Evolutionary conservation across 306 rosid genomes (phyloP).

Genomic region (Canavalia ensiformis): DNA sequence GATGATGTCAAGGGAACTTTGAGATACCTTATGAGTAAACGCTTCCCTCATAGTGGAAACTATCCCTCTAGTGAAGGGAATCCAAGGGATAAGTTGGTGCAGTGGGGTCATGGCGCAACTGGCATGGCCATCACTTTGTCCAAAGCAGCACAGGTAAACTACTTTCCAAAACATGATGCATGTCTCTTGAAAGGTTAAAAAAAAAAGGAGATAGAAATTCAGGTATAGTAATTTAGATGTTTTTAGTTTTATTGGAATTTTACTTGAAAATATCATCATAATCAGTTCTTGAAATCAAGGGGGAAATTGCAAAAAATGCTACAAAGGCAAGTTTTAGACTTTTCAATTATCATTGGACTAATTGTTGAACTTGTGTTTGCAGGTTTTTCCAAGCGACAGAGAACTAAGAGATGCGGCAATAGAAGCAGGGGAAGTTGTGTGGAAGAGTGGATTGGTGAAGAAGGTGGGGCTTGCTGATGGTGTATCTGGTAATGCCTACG

Average conservation of each 20-base stretch:
- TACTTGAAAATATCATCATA: no score
- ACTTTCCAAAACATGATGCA: not conserved
- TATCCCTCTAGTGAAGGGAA: slow-evolving; percentile 97
- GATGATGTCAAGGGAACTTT: slow-evolving; percentile 84
- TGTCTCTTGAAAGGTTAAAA: not conserved
- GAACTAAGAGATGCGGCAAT: slow-evolving; percentile 93
- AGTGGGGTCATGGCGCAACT: slow-evolving; percentile 94
- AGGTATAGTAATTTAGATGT: no score
- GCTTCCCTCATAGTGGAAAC: slow-evolving; percentile 87
- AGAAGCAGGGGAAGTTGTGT: slow-evolving; percentile 96
- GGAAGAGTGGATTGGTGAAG: slow-evolving; percentile 88
- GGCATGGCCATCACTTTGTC: slow-evolving; percentile 86
- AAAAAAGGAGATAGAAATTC: not conserved
- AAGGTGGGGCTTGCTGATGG: slow-evolving; percentile 93
- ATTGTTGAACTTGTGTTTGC: slow-evolving; percentile 8
- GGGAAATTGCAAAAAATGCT: no score
- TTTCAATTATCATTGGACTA: not conserved
- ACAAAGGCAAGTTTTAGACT: no score
- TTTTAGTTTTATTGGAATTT: no score
- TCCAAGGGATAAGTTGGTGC: slow-evolving; percentile 82
- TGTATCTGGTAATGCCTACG: slow-evolving; percentile 81
- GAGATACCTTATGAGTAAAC: slow-evolving; percentile 79
- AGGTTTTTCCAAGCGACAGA: slow-evolving; percentile 76
- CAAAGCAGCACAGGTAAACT: slow-evolving; percentile 86
- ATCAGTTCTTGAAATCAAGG: no score